phyloP scores from a whole-genome alignment of 176 grass and related monocot genomes.

The Oryza longistaminata region DNA sequence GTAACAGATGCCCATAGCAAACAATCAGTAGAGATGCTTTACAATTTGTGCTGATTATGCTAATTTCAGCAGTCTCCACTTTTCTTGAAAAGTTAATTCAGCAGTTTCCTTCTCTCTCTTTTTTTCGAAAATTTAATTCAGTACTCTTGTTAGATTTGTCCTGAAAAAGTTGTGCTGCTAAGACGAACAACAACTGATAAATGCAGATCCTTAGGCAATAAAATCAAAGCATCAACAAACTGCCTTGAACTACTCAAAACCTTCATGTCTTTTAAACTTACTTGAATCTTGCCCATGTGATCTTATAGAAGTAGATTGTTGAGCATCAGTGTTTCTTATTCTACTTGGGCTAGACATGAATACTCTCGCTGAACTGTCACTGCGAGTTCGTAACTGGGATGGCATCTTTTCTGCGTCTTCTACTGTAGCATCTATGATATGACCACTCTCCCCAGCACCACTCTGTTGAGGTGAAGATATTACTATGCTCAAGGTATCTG shows the following conservation, averaged over 20 bases:
- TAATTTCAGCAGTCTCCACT: not conserved
- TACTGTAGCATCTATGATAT: conserved; percentile 29
- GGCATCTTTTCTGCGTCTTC: conserved; percentile 49
- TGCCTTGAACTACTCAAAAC: conserved; percentile 15
- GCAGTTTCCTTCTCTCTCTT: not conserved
- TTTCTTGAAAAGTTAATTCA: not conserved
- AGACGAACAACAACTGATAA: conserved; percentile 8
- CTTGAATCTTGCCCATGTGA: conserved; percentile 59
- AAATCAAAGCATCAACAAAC: conserved; percentile 13
- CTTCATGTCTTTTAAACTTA: conserved; percentile 49
- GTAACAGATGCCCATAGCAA: conserved; percentile 7
- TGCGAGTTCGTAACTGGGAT: conserved; percentile 40
- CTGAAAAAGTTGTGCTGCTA: conserved; percentile 19
- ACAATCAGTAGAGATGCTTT: not conserved
- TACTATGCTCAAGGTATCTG: conserved; percentile 67
- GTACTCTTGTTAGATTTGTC: not conserved
- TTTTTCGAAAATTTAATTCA: not conserved
- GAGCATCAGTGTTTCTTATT: conserved; percentile 45
- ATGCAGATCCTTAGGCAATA: conserved; percentile 16
- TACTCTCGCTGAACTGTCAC: conserved; percentile 39
- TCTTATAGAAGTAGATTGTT: conserved; percentile 41
- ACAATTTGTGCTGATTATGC: not conserved
- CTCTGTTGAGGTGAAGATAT: conserved; percentile 64
- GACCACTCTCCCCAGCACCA: conserved; percentile 28
- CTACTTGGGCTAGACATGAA: conserved; percentile 36